Conservation (phyloP, 768 basidiomycete genomes). For the Gloeophyllum trabeum region DNA sequence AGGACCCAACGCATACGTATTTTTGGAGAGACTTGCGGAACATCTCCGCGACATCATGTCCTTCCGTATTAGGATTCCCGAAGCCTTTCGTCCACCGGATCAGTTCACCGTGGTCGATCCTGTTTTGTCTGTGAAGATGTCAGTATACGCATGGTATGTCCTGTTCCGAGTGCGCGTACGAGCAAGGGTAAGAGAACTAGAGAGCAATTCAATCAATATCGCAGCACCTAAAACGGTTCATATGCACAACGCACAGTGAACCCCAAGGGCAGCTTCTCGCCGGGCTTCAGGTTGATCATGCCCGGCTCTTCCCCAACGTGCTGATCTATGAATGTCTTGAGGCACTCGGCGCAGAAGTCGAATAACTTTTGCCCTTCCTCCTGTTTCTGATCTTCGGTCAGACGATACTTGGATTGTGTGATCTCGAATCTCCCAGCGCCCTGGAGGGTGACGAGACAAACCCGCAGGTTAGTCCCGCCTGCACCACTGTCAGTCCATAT, state of each 20-base stretch:
- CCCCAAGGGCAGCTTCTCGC: slow-evolving; percentile 66
- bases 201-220: slow-evolving; percentile 3
- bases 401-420: slow-evolving; percentile 93
- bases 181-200: slow-evolving; percentile 92
- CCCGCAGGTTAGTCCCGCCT: slow-evolving; percentile 97
- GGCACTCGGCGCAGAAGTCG: slow-evolving; percentile 93
- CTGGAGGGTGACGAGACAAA: slow-evolving; percentile 87
- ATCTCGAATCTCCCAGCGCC: slow-evolving; percentile 97
- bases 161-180: too few species aligned
- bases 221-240: slow-evolving; percentile 5
- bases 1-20: slow-evolving; percentile 39
- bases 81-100: slow-evolving; percentile 99
- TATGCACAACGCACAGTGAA: slow-evolving; percentile 83
- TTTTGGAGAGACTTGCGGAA: slow-evolving; percentile 74
- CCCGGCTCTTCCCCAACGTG: slow-evolving; percentile 45
- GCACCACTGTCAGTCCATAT: background rate
- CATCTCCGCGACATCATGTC: slow-evolving; percentile 87
- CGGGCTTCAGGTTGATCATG: slow-evolving; percentile 34
- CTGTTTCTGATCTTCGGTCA: slow-evolving; percentile 96
- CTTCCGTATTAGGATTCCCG: slow-evolving; percentile 84
- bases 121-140: slow-evolving; percentile 54
- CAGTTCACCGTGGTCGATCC: slow-evolving; percentile 88
- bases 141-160: too few species aligned
- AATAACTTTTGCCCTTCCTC: slow-evolving; percentile 93
- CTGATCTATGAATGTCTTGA: slow-evolving; percentile 79